These are phyloP conservation scores for Tanozyma kutaoensis DNA, from an alignment of 805 yeast species.

Conservation along the genomic window DNA sequence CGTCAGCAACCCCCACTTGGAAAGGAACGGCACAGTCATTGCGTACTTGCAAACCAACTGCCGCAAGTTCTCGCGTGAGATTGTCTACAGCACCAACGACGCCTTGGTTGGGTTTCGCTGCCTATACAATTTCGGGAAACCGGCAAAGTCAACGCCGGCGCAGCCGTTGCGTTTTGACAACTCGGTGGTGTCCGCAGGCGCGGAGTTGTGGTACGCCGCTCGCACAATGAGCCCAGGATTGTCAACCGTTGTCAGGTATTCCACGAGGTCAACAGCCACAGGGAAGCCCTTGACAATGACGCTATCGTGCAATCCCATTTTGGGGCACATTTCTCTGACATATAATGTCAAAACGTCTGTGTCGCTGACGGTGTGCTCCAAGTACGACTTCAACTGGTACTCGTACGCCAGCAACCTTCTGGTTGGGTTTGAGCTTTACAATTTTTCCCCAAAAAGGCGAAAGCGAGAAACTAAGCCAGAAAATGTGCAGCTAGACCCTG, in stretches of 20 bases:
- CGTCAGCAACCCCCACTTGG: conserved; percentile 49
- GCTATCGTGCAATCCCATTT: conserved; percentile 71
- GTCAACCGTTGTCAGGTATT: conserved; percentile 73
- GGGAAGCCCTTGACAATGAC: conserved; percentile 88
- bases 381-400: conserved; percentile 80
- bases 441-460: too few relatives aligned
- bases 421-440: conserved; percentile 78
- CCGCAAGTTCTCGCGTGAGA: conserved; percentile 54
- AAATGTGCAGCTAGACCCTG: too few relatives aligned
- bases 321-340: conserved; percentile 82
- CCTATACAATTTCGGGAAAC: conserved; percentile 49
- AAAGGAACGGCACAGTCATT: conserved; percentile 45
- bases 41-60: conserved; percentile 59
- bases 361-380: conserved; percentile 64
- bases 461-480: too few relatives aligned
- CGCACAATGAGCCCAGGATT: conserved; percentile 79
- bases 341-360: conserved; percentile 75
- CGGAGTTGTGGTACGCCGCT: conserved; percentile 83
- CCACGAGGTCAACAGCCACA: conserved; percentile 73
- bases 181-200: conserved; percentile 63
- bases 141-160: conserved; percentile 1
- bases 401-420: conserved; percentile 83
- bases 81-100: conserved; percentile 74
- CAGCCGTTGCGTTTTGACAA: conserved; percentile 33
- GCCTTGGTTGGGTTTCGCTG: conserved; percentile 70